Evolutionary conservation across 768 basidiomycete genomes (phyloP), one percentile per base, ranked within the genome.

Genomic region (Lactarius vividus): DNA sequence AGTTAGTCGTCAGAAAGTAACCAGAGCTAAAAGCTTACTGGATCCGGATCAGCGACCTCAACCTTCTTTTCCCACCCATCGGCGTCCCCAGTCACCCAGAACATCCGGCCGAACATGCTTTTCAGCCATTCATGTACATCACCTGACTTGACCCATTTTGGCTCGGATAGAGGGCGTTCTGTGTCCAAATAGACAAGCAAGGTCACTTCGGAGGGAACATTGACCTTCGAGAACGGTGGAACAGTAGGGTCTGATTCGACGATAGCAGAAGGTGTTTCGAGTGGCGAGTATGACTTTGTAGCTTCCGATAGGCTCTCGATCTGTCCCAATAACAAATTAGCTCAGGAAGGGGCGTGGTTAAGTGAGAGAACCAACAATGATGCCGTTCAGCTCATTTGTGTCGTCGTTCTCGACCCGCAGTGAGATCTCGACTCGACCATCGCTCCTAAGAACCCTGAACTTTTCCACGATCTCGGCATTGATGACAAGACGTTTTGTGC

Each of bases 61-160:
- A 98, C 91, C 77, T 96, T 96, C 78, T 89, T 94, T 77, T 91
- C 90, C 97, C 97, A 99, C 10, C 91, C 90, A 69, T 89, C 89
- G n/a, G 88, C 89, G 61, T 91, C 89, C 6, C 88, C 89, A 31
- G 89, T 84, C 55, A 89, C 88, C 89, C 89, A 92, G 73, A 92
- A 91, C 88, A 91, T 91, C 42, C 90, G 81, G 3, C 91, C 92
- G 75, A 93, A 91, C 82, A 92, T 92, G 71, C 85, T 91, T 75
- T 86, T 86, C 71, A 93, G 78, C 96, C 96, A 98, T 44, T 95
- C 94, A 71, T 96, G 93, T 28, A 96, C 85, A 73, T 96, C 92
- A 35, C 96, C 96, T 9, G 90, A 89, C 76, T 94, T 93, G 42
- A 94, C 94, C 97, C 96, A 99, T 75, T 94, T 91, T 8, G 97